A percentile compares a stretch with the other conserved stretches of the same genome.
phyloP scores from a whole-genome alignment of 345 rosid genomes.

The Linum usitatissimum region DNA sequence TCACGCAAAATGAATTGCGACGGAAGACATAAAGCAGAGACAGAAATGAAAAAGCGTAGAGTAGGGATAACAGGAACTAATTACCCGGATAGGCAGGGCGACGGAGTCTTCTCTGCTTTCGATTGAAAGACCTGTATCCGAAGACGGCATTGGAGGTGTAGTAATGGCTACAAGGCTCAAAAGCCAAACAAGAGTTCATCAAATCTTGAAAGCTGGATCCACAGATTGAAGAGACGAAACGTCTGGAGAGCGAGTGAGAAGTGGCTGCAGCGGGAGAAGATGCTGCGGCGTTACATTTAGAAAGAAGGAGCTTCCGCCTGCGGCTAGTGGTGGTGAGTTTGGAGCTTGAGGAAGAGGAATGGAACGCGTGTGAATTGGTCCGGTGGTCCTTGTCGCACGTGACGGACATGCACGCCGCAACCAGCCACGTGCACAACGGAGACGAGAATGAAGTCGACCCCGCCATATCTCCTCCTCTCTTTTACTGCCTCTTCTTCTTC shows the following conservation, averaged over 20 bases:
- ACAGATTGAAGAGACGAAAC: slow-evolving; percentile 23
- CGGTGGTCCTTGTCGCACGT: slow-evolving; percentile 30
- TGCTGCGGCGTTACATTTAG: slow-evolving; percentile 15
- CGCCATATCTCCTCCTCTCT: slow-evolving; percentile 6
- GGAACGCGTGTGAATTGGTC: slow-evolving; percentile 13
- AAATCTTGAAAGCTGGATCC: slow-evolving; percentile 45
- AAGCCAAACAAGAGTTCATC: slow-evolving; percentile 49
- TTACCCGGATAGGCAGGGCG: slow-evolving; percentile 16
- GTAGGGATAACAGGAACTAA: neutral
- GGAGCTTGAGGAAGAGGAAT: slow-evolving; percentile 17
- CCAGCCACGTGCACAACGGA: slow-evolving; percentile 83
- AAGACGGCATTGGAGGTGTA: slow-evolving; percentile 40
- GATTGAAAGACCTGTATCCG: slow-evolving; percentile 10
- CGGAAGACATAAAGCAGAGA: neutral
- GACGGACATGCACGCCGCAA: slow-evolving; percentile 81
- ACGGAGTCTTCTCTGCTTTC: slow-evolving; percentile 9
- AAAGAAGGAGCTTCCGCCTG: slow-evolving; percentile 27
- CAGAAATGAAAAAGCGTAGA: neutral
- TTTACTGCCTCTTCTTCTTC: neutral
- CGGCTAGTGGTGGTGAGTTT: slow-evolving; percentile 29
- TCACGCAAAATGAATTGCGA: neutral
- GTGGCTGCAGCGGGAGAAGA: neutral
- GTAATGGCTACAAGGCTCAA: slow-evolving; percentile 56
- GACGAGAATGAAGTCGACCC: slow-evolving; percentile 32
- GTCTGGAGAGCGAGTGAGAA: neutral